phyloP scores from a whole-genome alignment of 23 red algal species.

The Gracilaria gracilis region DNA sequence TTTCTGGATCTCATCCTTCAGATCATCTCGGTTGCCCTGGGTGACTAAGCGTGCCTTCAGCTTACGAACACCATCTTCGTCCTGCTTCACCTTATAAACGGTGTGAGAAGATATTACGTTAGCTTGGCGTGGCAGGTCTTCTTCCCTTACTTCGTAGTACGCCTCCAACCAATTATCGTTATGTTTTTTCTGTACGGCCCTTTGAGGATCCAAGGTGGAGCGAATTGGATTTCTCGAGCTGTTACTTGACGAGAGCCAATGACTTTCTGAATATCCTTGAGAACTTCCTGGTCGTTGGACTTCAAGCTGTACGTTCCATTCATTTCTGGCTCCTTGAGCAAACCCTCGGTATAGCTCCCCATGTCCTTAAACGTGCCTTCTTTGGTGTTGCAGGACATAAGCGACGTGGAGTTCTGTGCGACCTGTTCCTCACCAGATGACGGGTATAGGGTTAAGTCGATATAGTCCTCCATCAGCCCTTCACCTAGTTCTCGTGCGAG shows the following conservation, averaged over 20 bases:
- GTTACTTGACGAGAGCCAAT: conserved; percentile 15
- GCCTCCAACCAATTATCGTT: conserved; percentile 24
- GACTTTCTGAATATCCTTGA: neutral
- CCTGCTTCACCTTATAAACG: conserved; percentile 27
- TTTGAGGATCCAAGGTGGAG: conserved; percentile 20
- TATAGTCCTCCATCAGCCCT: conserved; percentile 7
- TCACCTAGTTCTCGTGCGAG: conserved; percentile 27
- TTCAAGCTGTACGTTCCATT: neutral
- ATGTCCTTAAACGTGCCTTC: neutral
- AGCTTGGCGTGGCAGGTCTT: neutral
- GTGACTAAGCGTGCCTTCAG: neutral
- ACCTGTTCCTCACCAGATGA: neutral
- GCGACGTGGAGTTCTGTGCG: too few species aligned
- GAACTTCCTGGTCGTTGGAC: neutral
- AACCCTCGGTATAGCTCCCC: neutral
- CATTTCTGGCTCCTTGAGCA: neutral
- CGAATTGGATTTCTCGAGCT: neutral
- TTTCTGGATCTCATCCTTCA: neutral
- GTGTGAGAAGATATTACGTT: conserved; percentile 10
- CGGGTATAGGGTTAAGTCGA: neutral
- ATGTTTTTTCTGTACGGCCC: neutral
- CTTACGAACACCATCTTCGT: neutral
- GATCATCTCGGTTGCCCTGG: too few species aligned
- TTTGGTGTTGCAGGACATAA: neutral
- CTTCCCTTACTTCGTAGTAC: neutral